Evolutionary conservation across 176 grass and related monocot species (phyloP), one percentile per base, ranked within the genome.

Genomic region (Neostapfia colusana): DNA sequence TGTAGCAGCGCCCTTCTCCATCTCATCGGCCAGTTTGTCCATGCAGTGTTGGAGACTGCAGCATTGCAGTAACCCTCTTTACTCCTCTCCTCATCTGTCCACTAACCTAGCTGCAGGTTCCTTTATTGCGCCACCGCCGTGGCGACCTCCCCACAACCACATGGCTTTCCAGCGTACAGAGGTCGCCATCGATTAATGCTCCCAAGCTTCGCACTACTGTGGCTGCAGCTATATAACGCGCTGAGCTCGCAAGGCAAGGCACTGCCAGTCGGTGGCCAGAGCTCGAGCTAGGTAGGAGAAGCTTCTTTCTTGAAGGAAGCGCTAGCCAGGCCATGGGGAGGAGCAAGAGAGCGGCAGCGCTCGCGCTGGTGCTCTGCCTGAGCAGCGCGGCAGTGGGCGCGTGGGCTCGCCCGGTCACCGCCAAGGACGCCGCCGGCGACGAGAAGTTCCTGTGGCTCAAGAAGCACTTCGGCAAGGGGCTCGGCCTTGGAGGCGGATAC

Each of bases 401-500:
- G 36, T 81, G 84, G 70, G 83, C 80, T 5, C 69, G 90, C 65
- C 87, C 87, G 1, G 77, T 93, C 25, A 61, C 51, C 0, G 23
- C 50, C 20, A 80, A 72, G 50, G 67, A 80, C n/a, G 21, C 5
- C 55, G 69, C 46, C 16, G 5, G 18, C 10, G 86, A 93, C 7
- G 72, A 87, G 53, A 93, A 90, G 77, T 58, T 67, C 72, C 31
- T 93, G 28, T 84, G 61, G 76, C 36, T 89, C 38, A 85, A 93
- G 67, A 93, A 93, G 80, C 38, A 71, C 43, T 74, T 93, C 44
- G 72, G 80, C 21, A 86, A 84, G 49, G 87, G 81, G n/a, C 42
- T 91, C 10, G 89, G 89, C 0, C 38, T 40, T 7, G 38, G 38
- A 4, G 38, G 38, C 4, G 48, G 48, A 4, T 49, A 49, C 15